Percentiles rank a stretch among this genome's conserved stretches.
phyloP scores from a whole-genome alignment of 1,284 basidiomycete species.

The Cerrena zonata region DNA sequence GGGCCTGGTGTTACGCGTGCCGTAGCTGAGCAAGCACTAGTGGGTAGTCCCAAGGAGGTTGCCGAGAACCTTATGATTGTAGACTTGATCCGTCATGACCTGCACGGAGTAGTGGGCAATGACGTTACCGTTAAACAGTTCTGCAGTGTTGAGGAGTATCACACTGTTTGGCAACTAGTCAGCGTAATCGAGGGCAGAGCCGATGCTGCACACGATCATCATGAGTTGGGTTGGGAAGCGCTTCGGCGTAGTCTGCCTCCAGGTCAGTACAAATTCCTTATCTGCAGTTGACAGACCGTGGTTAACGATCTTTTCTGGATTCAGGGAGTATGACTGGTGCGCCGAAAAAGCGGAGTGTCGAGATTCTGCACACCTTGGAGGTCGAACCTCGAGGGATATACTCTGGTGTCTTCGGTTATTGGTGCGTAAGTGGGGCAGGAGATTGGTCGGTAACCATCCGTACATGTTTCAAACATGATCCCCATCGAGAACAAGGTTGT shows the following conservation, averaged over 20 bases:
- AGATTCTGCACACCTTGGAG: constrained; percentile 83
- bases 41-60: constrained; percentile 82
- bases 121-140: constrained; percentile 81
- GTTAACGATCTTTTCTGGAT: constrained; percentile 2
- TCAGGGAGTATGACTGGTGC: constrained; percentile 96
- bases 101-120: constrained; percentile 72
- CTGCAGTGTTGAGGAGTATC: constrained; percentile 86
- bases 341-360: constrained; percentile 89
- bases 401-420: constrained; percentile 92
- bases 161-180: constrained; percentile 94
- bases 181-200: constrained; percentile 79
- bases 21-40: constrained; percentile 59
- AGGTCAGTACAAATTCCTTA: constrained; percentile 40
- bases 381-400: constrained; percentile 72
- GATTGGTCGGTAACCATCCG: constrained; percentile 97
- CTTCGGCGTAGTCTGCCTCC: constrained; percentile 81
- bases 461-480: constrained; percentile 80
- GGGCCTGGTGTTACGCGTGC: constrained; percentile 55
- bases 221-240: constrained; percentile 70
- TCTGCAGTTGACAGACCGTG: constrained; percentile 3
- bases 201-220: constrained; percentile 28
- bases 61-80: constrained; percentile 99
- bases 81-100: constrained; percentile 90
- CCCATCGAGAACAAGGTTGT: no score
- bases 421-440: constrained; percentile 82